phyloP scores from a whole-genome alignment of 208 protist species.

The Acanthamoeba royreba region DNA sequence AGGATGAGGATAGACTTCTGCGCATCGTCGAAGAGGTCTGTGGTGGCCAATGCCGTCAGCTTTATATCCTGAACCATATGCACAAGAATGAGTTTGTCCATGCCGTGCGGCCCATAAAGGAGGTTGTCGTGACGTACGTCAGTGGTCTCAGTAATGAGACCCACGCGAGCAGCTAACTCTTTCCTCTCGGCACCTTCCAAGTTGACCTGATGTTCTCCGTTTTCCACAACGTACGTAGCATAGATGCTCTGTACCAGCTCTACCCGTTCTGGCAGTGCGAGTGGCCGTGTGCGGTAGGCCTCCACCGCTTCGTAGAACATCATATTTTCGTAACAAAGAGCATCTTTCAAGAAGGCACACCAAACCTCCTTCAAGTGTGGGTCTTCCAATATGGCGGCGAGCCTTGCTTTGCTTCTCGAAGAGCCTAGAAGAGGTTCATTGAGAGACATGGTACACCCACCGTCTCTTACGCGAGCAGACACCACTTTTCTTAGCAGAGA shows the following conservation, averaged over 20 bases:
- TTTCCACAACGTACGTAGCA: not conserved
- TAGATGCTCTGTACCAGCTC: not conserved
- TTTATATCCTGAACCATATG: not conserved
- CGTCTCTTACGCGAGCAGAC: not conserved
- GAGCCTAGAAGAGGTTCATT: not conserved
- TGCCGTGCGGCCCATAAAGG: not conserved
- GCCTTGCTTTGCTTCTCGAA: not conserved
- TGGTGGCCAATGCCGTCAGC: not conserved
- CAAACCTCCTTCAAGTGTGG: not conserved
- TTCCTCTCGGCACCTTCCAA: not conserved
- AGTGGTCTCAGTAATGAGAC: not conserved
- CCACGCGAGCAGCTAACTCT: not conserved
- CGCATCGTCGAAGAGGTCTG: not conserved
- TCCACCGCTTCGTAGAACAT: not conserved
- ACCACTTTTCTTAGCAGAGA: not conserved
- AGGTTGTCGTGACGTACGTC: not conserved
- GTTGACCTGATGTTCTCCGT: not conserved
- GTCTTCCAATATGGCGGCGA: not conserved
- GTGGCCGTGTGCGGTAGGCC: not conserved
- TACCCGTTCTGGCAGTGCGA: not conserved
- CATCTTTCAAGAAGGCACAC: not conserved
- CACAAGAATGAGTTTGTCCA: no score
- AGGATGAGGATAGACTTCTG: not conserved
- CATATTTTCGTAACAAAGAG: not conserved
- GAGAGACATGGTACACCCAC: not conserved